Percentiles rank a stretch among this genome's conserved stretches.
Evolutionary conservation across 495 filamentous ascomycete species (phyloP).

Genomic region (Penicillium coprophilum): DNA sequence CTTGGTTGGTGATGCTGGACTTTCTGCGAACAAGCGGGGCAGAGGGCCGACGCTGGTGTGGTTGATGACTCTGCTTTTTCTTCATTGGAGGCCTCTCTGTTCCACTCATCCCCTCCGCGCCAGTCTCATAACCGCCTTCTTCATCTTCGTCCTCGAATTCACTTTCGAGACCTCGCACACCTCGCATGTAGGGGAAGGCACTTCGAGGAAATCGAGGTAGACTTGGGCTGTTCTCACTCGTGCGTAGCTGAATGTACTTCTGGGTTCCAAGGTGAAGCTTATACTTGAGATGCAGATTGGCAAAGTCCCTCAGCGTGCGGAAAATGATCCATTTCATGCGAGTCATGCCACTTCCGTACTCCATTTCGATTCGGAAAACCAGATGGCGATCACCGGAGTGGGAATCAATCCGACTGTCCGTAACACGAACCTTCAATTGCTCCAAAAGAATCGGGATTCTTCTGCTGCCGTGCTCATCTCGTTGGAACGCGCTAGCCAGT

Average conservation of each 20-base stretch:
- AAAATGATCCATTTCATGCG: conserved; percentile 97
- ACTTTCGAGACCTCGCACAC: conserved; percentile 73
- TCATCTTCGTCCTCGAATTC: conserved; percentile 85
- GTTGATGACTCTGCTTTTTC: conserved; percentile 52
- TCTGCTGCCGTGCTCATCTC: conserved; percentile 93
- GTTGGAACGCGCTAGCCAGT: conserved; percentile 92
- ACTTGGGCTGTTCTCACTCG: conserved; percentile 51
- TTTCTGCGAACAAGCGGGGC: conserved; percentile 53
- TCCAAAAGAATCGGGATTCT: conserved; percentile 92
- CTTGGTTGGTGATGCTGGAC: conserved; percentile 53
- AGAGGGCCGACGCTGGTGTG: conserved; percentile 50
- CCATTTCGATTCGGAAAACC: conserved; percentile 86
- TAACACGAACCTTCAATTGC: conserved; percentile 86
- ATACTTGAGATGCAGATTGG: conserved; percentile 91
- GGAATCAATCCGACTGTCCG: conserved; percentile 68
- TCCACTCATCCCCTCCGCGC: conserved; percentile 56
- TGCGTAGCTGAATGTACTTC: conserved; percentile 66
- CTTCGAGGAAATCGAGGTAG: conserved; percentile 86
- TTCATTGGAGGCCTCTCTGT: conserved; percentile 53
- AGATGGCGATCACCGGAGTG: conserved; percentile 74
- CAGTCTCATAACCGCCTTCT: conserved; percentile 57
- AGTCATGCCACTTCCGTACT: conserved; percentile 93
- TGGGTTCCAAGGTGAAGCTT: conserved; percentile 79
- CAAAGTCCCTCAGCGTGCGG: conserved; percentile 81
- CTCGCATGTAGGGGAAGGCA: conserved; percentile 88